Evolutionary conservation across 495 filamentous ascomycete genomes (phyloP).

Genomic region (Podospora pseudoanserina): DNA sequence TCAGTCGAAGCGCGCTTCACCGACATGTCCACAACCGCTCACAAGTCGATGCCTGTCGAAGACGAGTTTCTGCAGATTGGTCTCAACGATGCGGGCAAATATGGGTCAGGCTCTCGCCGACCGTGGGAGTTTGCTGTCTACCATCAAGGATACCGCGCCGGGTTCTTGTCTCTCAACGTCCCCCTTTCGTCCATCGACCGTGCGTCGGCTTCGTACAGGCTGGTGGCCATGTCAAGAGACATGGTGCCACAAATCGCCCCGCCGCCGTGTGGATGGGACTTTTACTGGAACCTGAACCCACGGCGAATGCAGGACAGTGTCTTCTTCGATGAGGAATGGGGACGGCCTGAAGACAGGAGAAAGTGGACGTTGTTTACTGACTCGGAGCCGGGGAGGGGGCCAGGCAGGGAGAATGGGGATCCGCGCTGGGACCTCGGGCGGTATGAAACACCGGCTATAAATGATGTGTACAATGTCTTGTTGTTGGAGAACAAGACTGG

Average conservation of each 20-base stretch:
- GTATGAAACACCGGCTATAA: background rate
- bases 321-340: background rate
- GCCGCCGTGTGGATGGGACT: constrained; percentile 14
- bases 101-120: background rate
- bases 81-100: background rate
- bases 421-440: background rate
- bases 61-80: constrained; percentile 15
- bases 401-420: background rate
- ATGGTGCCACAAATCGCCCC: constrained; percentile 16
- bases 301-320: background rate
- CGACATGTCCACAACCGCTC: constrained; percentile 11
- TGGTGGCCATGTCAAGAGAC: constrained; percentile 22
- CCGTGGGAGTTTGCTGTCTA: constrained; percentile 18
- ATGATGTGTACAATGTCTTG: background rate
- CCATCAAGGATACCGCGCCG: constrained; percentile 23
- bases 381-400: background rate
- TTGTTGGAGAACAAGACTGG: background rate
- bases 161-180: constrained; percentile 14
- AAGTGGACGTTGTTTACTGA: background rate
- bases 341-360: too few species aligned
- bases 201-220: constrained; percentile 2
- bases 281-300: constrained; percentile 8
- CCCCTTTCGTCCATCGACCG: background rate
- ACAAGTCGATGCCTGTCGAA: constrained; percentile 1
- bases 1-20: constrained; percentile 11